Evolutionary conservation across 1,284 basidiomycete species (phyloP).

Genomic region (Violaceomyces palustris): DNA sequence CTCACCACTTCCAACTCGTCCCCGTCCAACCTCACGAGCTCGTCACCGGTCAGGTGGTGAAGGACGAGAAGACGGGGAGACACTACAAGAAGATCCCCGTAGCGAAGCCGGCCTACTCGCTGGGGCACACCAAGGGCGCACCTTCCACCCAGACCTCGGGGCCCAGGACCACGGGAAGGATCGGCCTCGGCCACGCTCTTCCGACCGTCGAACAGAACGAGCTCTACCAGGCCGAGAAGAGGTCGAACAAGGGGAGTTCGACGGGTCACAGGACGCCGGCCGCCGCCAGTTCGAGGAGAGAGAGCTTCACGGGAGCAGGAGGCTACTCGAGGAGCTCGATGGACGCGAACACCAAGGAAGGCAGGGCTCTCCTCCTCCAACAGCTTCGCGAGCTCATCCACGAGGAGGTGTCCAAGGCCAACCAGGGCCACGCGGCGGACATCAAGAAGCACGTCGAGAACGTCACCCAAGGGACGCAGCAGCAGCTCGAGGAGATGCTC

Average conservation of each 20-base stretch:
- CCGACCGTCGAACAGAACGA: slow-evolving; percentile 23
- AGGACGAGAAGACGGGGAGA: slow-evolving; percentile 32
- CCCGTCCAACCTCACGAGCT: slow-evolving; percentile 12
- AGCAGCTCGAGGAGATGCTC: slow-evolving; percentile 11
- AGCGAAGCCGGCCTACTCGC: slow-evolving; percentile 16
- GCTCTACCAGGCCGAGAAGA: slow-evolving; percentile 21
- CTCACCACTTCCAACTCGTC: slow-evolving; percentile 12
- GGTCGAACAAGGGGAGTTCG: neutral
- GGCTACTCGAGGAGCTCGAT: slow-evolving; percentile 6
- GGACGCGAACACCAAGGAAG: slow-evolving; percentile 23
- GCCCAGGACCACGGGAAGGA: slow-evolving; percentile 9
- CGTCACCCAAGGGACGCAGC: slow-evolving; percentile 6
- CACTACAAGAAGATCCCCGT: slow-evolving; percentile 29
- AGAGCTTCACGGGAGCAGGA: slow-evolving; percentile 1
- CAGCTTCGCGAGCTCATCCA: slow-evolving; percentile 29
- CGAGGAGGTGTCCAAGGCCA: slow-evolving; percentile 27
- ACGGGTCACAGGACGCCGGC: neutral
- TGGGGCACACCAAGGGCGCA: slow-evolving; percentile 24
- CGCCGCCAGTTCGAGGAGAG: neutral
- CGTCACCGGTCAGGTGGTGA: slow-evolving; percentile 18
- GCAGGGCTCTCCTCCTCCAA: slow-evolving; percentile 13
- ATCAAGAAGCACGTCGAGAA: slow-evolving; percentile 19
- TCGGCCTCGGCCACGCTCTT: slow-evolving; percentile 26
- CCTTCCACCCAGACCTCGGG: slow-evolving; percentile 5
- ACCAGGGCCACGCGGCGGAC: slow-evolving; percentile 25